Percentiles rank a stretch among this genome's conserved stretches.
Conservation (phyloP, 495 filamentous ascomycete species). For the Daldinia vernicosa region DNA sequence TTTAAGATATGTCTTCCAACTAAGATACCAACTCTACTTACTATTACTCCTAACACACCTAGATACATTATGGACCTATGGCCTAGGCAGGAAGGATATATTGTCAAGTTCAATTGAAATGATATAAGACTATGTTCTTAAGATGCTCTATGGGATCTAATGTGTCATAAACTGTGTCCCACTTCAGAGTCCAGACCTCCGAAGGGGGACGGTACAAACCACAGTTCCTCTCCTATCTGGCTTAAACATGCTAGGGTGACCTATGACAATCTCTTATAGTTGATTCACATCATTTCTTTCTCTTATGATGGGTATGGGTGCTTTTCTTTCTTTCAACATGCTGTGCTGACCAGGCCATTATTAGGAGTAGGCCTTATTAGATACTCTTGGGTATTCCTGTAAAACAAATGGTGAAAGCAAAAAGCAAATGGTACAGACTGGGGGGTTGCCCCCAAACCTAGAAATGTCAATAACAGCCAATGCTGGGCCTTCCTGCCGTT, state of each 20-base stretch:
- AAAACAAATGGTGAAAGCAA: slow-evolving; percentile 11
- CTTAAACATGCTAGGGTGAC: slow-evolving; percentile 36
- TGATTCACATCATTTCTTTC: slow-evolving; percentile 18
- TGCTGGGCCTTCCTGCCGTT: slow-evolving; percentile 16
- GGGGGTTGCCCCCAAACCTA: slow-evolving; percentile 20
- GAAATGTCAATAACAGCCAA: slow-evolving; percentile 26
- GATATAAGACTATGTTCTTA: slow-evolving; percentile 42
- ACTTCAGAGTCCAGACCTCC: slow-evolving; percentile 8
- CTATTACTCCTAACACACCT: too few species aligned
- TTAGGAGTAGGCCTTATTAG: slow-evolving; percentile 25
- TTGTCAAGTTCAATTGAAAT: not conserved
- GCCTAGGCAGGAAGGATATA: not conserved
- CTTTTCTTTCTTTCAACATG: slow-evolving; percentile 33
- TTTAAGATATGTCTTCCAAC: too few species aligned
- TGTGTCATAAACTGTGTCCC: slow-evolving; percentile 37
- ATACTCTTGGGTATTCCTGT: slow-evolving; percentile 37
- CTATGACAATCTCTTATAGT: slow-evolving; percentile 40
- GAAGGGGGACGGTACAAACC: slow-evolving; percentile 29
- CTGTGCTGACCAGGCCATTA: slow-evolving; percentile 19
- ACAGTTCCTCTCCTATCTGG: slow-evolving; percentile 35
- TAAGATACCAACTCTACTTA: too few species aligned
- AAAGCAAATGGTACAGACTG: slow-evolving; percentile 28
- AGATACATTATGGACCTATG: not conserved
- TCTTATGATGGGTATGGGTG: slow-evolving; percentile 13
- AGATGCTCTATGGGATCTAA: slow-evolving; percentile 42